phyloP scores from a whole-genome alignment of 257 asterid species.

The Rauvolfia tetraphylla region DNA sequence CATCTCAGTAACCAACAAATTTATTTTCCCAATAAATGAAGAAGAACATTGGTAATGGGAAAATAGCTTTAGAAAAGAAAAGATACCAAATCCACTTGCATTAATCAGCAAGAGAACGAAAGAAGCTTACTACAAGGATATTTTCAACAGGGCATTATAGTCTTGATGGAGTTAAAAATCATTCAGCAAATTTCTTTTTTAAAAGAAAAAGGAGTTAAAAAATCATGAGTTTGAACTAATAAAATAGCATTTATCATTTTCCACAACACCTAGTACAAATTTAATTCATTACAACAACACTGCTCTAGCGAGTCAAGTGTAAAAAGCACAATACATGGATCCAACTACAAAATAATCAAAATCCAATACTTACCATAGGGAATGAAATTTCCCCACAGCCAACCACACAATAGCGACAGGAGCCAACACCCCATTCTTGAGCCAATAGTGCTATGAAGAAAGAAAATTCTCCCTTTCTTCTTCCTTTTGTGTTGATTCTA shows the following conservation, averaged over 20 bases:
- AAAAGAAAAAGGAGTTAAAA: no score
- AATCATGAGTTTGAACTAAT: background rate
- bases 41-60: background rate
- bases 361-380: conserved; percentile 64
- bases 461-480: no score
- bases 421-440: conserved; percentile 95
- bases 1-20: background rate
- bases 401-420: conserved; percentile 80
- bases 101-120: background rate
- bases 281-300: background rate
- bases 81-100: background rate
- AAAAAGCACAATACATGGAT: background rate
- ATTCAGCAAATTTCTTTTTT: no score
- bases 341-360: background rate
- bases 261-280: background rate
- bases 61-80: background rate
- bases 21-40: conserved; percentile 8
- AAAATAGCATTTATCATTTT: background rate
- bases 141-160: background rate
- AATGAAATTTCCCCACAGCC: conserved; percentile 91
- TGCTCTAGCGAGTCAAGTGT: background rate
- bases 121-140: background rate
- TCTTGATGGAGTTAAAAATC: background rate
- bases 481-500: no score
- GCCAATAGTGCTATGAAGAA: no score